Conservation (phyloP, 2,329 filamentous ascomycete genomes). For the Rhinocladiella similis region DNA sequence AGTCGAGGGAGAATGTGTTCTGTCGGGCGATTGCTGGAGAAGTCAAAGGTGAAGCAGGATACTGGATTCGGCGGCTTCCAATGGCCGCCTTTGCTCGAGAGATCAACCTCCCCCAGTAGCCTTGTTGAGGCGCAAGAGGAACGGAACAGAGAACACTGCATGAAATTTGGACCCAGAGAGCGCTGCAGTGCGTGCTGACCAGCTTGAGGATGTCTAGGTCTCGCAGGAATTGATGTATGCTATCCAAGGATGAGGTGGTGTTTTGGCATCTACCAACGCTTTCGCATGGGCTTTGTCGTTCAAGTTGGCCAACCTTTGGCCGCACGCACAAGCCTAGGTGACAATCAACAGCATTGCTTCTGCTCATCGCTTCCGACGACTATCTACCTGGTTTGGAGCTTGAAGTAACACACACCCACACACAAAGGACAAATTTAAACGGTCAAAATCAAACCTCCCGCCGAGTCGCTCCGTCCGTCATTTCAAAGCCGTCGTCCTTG, state of each 20-base stretch:
- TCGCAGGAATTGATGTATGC: background rate
- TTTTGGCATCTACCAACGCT: too few species aligned
- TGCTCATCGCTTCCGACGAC: too few species aligned
- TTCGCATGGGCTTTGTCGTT: too few species aligned
- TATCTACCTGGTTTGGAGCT: too few species aligned
- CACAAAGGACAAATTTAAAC: too few species aligned
- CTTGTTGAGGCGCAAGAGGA: background rate
- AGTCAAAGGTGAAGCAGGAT: background rate
- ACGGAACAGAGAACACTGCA: background rate
- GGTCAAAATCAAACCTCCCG: background rate
- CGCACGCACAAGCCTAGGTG: too few species aligned
- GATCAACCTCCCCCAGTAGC: background rate
- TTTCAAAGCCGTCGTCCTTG: conserved; percentile 8
- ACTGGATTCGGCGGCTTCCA: background rate
- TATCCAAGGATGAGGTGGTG: too few species aligned
- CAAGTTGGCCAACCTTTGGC: too few species aligned
- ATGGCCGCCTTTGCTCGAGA: background rate
- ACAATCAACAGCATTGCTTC: too few species aligned
- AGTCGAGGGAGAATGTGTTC: background rate
- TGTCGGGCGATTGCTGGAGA: too few species aligned
- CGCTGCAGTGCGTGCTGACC: background rate
- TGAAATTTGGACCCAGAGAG: background rate
- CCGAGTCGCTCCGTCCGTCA: conserved; percentile 3
- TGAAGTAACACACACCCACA: too few species aligned
- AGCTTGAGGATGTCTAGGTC: background rate